phyloP scores from a whole-genome alignment of 257 asterid species.

The Rhazya stricta region DNA sequence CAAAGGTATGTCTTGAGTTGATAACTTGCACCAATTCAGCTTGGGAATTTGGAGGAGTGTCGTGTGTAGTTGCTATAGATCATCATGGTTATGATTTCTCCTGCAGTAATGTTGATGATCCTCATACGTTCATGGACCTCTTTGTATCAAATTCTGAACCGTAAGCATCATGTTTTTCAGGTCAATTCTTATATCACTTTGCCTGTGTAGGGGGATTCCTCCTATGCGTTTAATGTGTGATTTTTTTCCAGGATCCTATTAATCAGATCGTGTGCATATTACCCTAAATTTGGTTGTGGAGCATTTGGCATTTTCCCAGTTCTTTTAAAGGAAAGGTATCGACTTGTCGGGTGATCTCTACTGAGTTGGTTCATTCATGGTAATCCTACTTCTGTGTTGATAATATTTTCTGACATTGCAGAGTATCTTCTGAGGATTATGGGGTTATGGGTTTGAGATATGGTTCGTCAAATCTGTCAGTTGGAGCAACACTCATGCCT shows the following conservation, averaged over 20 bases:
- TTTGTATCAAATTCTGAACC: slow-evolving; percentile 79
- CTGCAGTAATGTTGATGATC: slow-evolving; percentile 73
- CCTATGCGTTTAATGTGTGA: slow-evolving; percentile 14
- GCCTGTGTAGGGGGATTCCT: slow-evolving; percentile 12
- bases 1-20: slow-evolving; percentile 51
- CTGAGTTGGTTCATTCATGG: slow-evolving; percentile 11
- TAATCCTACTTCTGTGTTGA: slow-evolving; percentile 14
- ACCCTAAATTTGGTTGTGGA: slow-evolving; percentile 70
- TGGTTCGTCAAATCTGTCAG: slow-evolving; percentile 78
- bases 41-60: not conserved
- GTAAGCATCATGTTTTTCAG: slow-evolving; percentile 43
- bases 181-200: slow-evolving; percentile 9
- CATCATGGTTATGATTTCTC: slow-evolving; percentile 17
- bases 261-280: slow-evolving; percentile 78
- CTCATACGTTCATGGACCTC: slow-evolving; percentile 75
- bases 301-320: slow-evolving; percentile 83
- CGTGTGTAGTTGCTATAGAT: slow-evolving; percentile 1
- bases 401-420: slow-evolving; percentile 35
- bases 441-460: slow-evolving; percentile 90
- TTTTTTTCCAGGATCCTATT: slow-evolving; percentile 45
- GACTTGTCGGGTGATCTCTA: too few species aligned
- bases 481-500: slow-evolving; percentile 76
- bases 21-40: not conserved
- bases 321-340: slow-evolving; percentile 67
- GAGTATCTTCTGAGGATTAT: slow-evolving; percentile 63